Evolutionary conservation across 305 asterid species (phyloP).

Genomic region (Ilex paraguariensis): DNA sequence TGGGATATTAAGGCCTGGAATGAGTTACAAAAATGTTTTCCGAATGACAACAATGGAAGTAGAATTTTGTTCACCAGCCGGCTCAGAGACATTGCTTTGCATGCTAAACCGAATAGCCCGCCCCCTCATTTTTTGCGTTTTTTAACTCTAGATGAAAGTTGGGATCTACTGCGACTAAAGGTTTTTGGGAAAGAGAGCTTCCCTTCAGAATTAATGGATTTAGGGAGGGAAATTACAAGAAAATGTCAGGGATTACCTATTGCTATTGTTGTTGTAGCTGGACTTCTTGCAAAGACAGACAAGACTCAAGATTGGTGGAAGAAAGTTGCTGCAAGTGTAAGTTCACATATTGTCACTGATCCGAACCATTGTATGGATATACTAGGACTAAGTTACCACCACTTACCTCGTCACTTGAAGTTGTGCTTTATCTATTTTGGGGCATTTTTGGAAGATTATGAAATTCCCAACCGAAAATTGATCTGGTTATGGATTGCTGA

Average conservation of each 20-base stretch:
- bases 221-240: constrained; percentile 20
- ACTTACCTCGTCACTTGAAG: constrained; percentile 24
- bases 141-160: constrained; percentile 13
- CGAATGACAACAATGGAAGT: constrained; percentile 20
- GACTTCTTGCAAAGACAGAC: constrained; percentile 19
- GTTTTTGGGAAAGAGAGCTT: constrained; percentile 8
- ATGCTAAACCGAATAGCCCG: constrained; percentile 2
- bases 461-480: constrained; percentile 16
- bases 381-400: constrained; percentile 26
- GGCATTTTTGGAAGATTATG: constrained; percentile 21
- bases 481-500: constrained; percentile 28
- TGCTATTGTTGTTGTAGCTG: constrained; percentile 27
- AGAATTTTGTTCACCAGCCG: constrained; percentile 23
- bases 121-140: constrained; percentile 12
- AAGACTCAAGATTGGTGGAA: constrained; percentile 21
- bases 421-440: constrained; percentile 21
- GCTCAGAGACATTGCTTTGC: constrained; percentile 7
- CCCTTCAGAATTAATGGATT: constrained; percentile 15
- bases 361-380: constrained; percentile 12
- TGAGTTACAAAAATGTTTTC: constrained; percentile 10
- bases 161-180: constrained; percentile 19
- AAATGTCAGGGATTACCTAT: constrained; percentile 27
- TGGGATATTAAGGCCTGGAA: constrained; percentile 19
- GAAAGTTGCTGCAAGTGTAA: constrained; percentile 22
- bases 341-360: constrained; percentile 11